Evolutionary conservation across 306 rosid species (phyloP), one percentile per base, ranked within the genome.

Genomic region (Sesbania bispinosa): DNA sequence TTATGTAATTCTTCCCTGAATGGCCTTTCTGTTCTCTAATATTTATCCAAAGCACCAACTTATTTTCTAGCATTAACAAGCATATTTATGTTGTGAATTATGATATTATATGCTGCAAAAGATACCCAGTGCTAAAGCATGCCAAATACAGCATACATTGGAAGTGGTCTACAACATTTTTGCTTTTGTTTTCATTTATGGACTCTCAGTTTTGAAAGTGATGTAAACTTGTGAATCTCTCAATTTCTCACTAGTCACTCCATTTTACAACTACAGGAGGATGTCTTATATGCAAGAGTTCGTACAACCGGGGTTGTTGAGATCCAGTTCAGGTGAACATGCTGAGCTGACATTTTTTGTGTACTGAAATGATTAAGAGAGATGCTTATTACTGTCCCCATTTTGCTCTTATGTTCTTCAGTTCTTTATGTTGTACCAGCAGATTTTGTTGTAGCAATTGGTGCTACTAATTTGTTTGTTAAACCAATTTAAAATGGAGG

Each of bases 231-330:
- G n/a, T 4, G 24, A 62, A 47, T 71, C 29, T 72, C 21, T 62
- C 29, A 15, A 62, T 69, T 62, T 70, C 71, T 75, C 54, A 50
- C 18, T 66, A n/a, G 30, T 61, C 32, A 4, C 10, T 59, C 19
- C 10, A 2, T 80, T 77, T 20, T 69, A 45, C 61, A 67, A 71
- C 71, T 78, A 43, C 87, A 95, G 99, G 99, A 95, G 80, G 99
- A 95, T 80, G 97, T 95, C 66, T 84, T 95, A 66, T 79, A 86
- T 71, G 97, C 99, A 19, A 89, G 99, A 89, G 96, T 95, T 32
- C 97, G 97, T 27, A 95, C 99, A 24, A 91, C 97, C 1, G 99
- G 99, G 30, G 96, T 95, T 53, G 99, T 95, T 38, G 99, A 95
- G 96, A 95, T 95, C 74, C 99, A 95, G 83, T 95, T 95, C 90